Conservation (phyloP, 345 rosid species). For the Salix koriyanagi region DNA sequence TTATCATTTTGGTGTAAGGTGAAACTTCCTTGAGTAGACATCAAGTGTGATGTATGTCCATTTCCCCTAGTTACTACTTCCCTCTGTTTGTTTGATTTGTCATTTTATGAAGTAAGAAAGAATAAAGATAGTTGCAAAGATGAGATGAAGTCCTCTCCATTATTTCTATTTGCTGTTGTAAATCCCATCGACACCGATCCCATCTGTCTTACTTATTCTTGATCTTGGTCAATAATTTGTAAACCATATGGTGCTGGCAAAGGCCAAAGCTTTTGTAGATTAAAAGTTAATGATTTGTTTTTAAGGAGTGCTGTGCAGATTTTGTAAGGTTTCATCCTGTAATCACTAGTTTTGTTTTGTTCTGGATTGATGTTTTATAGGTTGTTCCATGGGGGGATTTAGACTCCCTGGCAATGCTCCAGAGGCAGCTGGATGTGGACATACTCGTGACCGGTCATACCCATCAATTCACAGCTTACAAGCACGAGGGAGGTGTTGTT, state of each 20-base stretch:
- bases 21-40: neutral
- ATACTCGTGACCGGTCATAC: conserved; percentile 94
- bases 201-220: neutral
- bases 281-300: neutral
- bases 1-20: neutral
- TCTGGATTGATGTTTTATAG: conserved; percentile 29
- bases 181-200: neutral
- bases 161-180: neutral
- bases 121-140: neutral
- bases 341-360: neutral
- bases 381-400: conserved; percentile 98
- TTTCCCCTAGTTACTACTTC: neutral
- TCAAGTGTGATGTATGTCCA: neutral
- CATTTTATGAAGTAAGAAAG: neutral
- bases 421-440: conserved; percentile 91
- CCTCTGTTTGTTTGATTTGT: neutral
- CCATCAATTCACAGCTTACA: conserved; percentile 95
- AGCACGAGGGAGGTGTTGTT: conserved; percentile 93
- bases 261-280: neutral
- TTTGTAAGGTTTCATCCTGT: neutral
- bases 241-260: neutral
- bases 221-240: neutral
- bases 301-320: neutral
- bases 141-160: neutral
- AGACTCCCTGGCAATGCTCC: conserved; percentile 91